A percentile compares a stretch with the other conserved stretches of the same genome.
Evolutionary conservation across 2,329 filamentous ascomycete species (phyloP).

Genomic region (Beauveria varroae): DNA sequence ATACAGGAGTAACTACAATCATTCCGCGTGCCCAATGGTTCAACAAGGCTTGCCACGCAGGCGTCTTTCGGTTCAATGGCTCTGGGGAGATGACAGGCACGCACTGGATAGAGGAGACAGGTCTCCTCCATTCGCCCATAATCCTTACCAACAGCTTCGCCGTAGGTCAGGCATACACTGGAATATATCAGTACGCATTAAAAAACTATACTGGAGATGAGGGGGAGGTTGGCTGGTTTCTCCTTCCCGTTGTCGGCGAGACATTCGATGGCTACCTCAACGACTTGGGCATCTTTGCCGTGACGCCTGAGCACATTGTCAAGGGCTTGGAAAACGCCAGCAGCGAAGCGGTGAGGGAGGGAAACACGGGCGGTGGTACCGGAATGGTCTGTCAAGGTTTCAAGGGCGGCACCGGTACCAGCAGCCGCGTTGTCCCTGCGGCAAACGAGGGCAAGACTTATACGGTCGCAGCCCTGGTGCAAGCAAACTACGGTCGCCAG

Average conservation of each 20-base stretch:
- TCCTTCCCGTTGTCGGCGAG: constrained; percentile 50
- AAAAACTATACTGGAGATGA: constrained; percentile 34
- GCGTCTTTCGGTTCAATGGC: constrained; percentile 49
- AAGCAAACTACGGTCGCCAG: constrained; percentile 54
- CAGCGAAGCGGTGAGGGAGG: constrained; percentile 45
- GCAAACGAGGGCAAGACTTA: constrained; percentile 28
- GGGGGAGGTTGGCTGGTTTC: constrained; percentile 40
- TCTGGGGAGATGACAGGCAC: constrained; percentile 50
- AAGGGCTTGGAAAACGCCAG: constrained; percentile 42
- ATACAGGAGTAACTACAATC: constrained; percentile 38
- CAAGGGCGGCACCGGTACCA: constrained; percentile 57
- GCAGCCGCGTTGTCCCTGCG: constrained; percentile 36
- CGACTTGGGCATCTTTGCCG: constrained; percentile 45
- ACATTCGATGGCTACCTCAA: constrained; percentile 54
- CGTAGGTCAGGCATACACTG: constrained; percentile 47
- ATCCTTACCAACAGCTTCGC: constrained; percentile 48
- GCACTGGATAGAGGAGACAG: constrained; percentile 52
- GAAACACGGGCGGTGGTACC: constrained; percentile 54
- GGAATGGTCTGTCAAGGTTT: constrained; percentile 58
- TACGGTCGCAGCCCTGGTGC: constrained; percentile 51
- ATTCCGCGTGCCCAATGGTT: constrained; percentile 33
- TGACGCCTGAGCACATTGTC: constrained; percentile 44
- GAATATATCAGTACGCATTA: constrained; percentile 48
- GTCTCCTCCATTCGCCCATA: constrained; percentile 46
- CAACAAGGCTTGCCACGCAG: constrained; percentile 32